phyloP scores from a whole-genome alignment of 495 filamentous ascomycete genomes.

The Astrothelium macrocarpum region DNA sequence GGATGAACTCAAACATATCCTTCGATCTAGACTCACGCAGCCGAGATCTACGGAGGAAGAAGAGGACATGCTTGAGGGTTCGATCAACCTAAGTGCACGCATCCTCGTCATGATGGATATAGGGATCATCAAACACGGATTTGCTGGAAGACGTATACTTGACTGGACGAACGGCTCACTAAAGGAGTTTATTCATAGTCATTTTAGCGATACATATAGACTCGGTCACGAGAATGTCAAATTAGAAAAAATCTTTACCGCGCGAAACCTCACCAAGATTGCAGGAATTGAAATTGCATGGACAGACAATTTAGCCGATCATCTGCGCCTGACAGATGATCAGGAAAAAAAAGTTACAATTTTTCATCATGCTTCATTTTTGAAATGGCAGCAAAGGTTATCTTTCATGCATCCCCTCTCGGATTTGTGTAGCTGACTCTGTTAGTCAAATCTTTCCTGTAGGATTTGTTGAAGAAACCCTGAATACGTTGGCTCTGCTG shows the following conservation, averaged over 20 bases:
- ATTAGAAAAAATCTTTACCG: constrained; percentile 5
- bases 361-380: constrained; percentile 4
- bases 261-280: constrained; percentile 1
- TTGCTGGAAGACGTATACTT: not conserved
- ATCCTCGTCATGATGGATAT: constrained; percentile 4
- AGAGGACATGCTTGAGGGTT: not conserved
- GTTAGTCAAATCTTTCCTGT: constrained; percentile 21
- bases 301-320: constrained; percentile 9
- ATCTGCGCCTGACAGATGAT: constrained; percentile 5
- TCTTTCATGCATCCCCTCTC: not conserved
- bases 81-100: not conserved
- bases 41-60: constrained; percentile 1
- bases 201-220: not conserved
- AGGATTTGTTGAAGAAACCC: constrained; percentile 36
- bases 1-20: not conserved
- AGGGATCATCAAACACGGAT: not conserved
- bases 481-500: constrained; percentile 39
- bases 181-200: not conserved
- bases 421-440: not conserved
- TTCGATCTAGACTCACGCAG: not conserved
- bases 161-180: not conserved
- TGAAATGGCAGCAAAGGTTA: not conserved
- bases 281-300: constrained; percentile 5
- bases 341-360: not conserved
- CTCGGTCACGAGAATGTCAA: not conserved